These are phyloP conservation scores for Aspergillus oerlinghausenensis DNA, from an alignment of 2,329 filamentous ascomycete genomes.

Conservation along the genomic window DNA sequence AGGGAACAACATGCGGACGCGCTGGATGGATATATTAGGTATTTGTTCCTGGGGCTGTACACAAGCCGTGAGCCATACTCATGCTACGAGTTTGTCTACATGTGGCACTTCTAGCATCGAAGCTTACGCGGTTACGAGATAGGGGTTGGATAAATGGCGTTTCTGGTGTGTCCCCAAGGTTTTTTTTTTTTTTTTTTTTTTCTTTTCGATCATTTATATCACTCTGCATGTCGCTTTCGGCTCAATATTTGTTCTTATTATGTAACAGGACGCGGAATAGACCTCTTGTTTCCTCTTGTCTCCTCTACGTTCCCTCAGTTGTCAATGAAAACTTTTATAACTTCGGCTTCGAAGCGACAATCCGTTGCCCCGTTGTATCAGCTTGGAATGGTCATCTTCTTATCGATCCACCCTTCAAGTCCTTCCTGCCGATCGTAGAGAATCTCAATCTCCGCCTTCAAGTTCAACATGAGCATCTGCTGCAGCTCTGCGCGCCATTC, in stretches of 20 bases:
- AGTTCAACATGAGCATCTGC: slow-evolving; percentile 57
- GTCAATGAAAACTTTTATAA: not conserved
- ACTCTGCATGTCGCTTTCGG: slow-evolving; percentile 4
- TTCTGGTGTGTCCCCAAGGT: slow-evolving; percentile 10
- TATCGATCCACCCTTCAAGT: slow-evolving; percentile 42
- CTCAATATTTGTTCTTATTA: slow-evolving; percentile 11
- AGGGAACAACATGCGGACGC: slow-evolving; percentile 18
- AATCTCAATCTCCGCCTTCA: slow-evolving; percentile 60
- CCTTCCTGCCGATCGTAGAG: slow-evolving; percentile 43
- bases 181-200: not conserved
- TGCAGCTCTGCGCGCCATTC: slow-evolving; percentile 52
- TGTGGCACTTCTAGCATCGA: not conserved
- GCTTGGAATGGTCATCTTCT: slow-evolving; percentile 21
- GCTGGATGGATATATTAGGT: not conserved
- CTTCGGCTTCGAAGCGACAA: not conserved
- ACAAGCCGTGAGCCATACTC: not conserved
- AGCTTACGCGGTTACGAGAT: not conserved
- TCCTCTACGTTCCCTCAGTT: not conserved
- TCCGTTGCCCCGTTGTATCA: not conserved
- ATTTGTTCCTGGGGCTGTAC: not conserved
- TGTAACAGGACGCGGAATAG: slow-evolving; percentile 1
- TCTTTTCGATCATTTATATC: not conserved
- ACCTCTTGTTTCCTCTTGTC: not conserved
- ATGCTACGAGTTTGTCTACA: not conserved
- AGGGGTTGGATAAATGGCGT: slow-evolving; percentile 14